phyloP scores from a whole-genome alignment of 1,284 basidiomycete species.

The Heterobasidion annosum region DNA sequence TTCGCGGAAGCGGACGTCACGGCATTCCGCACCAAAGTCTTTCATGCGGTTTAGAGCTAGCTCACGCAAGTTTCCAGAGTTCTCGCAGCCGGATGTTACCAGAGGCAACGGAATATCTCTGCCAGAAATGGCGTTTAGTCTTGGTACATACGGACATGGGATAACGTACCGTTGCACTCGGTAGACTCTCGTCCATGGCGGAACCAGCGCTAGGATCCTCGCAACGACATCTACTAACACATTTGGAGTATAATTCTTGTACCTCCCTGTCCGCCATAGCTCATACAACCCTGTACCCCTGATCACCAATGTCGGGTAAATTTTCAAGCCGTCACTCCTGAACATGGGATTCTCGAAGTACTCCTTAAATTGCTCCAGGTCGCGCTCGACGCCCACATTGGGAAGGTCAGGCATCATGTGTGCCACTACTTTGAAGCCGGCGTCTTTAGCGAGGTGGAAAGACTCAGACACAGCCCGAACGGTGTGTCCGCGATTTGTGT shows the following conservation, averaged over 20 bases:
- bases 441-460: conserved; percentile 98
- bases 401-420: conserved; percentile 99
- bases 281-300: conserved; percentile 97
- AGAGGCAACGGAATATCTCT: conserved; percentile 96
- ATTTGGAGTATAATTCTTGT: conserved; percentile 99
- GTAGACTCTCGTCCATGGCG: conserved; percentile 98
- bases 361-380: conserved; percentile 97
- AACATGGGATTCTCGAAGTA: conserved; percentile 99
- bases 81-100: conserved; percentile 95
- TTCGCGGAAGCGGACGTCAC: conserved; percentile 96
- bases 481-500: conserved; percentile 97
- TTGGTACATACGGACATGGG: conserved; percentile 1
- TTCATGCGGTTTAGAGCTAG: conserved; percentile 96
- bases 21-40: conserved; percentile 96
- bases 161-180: conserved; percentile 79
- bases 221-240: conserved; percentile 97
- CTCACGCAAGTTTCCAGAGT: conserved; percentile 94
- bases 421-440: conserved; percentile 98
- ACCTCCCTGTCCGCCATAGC: conserved; percentile 92
- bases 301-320: conserved; percentile 98
- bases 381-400: conserved; percentile 94
- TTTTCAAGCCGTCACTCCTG: conserved; percentile 94
- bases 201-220: conserved; percentile 91
- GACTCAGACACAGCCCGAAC: conserved; percentile 96
- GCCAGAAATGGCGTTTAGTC: conserved; percentile 6